Evolutionary conservation across 1,284 basidiomycete species (phyloP), one percentile per base, ranked within the genome.

Genomic region (Heliocybe sulcata): DNA sequence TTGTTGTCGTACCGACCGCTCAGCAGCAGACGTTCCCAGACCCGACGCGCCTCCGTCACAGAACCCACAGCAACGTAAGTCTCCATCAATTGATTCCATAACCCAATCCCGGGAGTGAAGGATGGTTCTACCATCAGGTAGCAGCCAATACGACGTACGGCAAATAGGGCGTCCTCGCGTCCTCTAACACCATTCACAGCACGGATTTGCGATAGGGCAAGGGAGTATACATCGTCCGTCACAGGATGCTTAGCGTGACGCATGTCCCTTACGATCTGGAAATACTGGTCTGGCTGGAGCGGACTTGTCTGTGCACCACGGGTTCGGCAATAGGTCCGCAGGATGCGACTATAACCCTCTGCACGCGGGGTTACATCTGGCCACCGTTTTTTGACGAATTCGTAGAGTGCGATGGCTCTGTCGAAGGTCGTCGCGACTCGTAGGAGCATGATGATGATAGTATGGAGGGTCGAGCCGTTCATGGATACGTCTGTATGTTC

Each of bases 71-170:
- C 83, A 61, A 90, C 85, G 70, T 97, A 98, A 1, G 92, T 87
- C 66, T 92, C 85, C 90, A 98, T 93, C 56, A 98, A 74, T 60
- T 91, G 82, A 64, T 94, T 96, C 77, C 90, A 85, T n/a, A 94
- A 76, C 1, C 75, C 71, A 11, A 83, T 75, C 63, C 94, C 88
- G 2, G 92, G 90, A 20, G 82, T 78, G 57, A 96, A 72, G 19
- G 78, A 76, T 9, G 85, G 76, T 64, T 97, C 93, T 45, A 94
- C 74, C 49, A 85, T 86, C 61, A 97, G 77, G 54, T 87, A 74
- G 57, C 90, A 82, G 66, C 97, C 93, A 19, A 88, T 77, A 25
- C 85, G 80, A n/a, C 82, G 79, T 45, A 91, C 79, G 26, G 75
- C 71, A 3, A 79, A 65, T 22, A 87, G 69, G 35, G 70, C 61